These are phyloP conservation scores for Thermothielavioides terrestris DNA, from an alignment of 495 filamentous ascomycete species.

Conservation along the genomic window DNA sequence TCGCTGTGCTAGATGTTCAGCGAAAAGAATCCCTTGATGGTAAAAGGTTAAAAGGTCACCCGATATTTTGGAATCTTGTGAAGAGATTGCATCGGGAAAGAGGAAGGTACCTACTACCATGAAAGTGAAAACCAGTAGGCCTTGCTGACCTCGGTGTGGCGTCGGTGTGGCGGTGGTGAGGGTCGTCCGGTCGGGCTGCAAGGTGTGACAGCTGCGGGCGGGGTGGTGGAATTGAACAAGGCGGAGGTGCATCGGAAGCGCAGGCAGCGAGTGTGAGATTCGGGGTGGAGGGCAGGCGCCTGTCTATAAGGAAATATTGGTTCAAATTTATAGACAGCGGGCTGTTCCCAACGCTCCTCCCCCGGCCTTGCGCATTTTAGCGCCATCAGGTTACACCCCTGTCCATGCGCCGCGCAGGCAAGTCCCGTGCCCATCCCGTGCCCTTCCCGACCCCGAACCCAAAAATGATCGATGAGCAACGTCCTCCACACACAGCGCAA, in stretches of 20 bases:
- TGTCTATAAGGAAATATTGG: constrained; percentile 34
- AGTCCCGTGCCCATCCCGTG: constrained; percentile 19
- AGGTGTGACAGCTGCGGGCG: constrained; percentile 8
- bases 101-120: neutral
- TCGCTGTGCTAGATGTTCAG: no score
- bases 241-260: constrained; percentile 21
- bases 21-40: neutral
- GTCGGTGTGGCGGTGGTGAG: neutral
- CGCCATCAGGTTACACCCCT: constrained; percentile 24
- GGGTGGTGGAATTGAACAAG: constrained; percentile 5
- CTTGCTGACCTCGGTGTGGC: no score
- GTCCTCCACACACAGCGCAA: neutral
- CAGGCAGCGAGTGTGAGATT: constrained; percentile 23
- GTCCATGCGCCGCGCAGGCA: constrained; percentile 18
- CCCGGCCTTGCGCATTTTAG: constrained; percentile 24
- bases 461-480: constrained; percentile 7
- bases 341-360: constrained; percentile 24
- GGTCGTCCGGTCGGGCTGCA: neutral
- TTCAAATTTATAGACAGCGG: constrained; percentile 36
- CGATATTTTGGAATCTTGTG: no score
- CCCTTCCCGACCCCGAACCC: constrained; percentile 5
- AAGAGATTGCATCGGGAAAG: neutral
- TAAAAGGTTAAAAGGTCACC: no score
- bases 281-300: constrained; percentile 31
- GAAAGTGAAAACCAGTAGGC: no score